These are phyloP conservation scores for Magnolia sinica DNA, from an alignment of 164 flowering plant genomes.

Conservation along the genomic window DNA sequence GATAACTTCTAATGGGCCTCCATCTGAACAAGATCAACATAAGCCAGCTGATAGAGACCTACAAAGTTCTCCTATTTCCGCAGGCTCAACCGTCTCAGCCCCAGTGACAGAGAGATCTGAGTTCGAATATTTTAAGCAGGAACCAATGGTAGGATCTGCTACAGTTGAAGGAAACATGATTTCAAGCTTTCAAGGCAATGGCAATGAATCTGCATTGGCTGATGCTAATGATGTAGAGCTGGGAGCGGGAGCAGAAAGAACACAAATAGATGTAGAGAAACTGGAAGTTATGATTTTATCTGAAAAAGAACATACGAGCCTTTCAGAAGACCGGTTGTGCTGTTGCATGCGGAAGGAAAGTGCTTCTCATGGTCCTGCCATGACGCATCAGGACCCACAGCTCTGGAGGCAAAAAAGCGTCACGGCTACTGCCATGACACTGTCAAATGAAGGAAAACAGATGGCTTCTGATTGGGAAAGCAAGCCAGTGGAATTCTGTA, in stretches of 20 bases:
- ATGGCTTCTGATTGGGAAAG: constrained; percentile 12
- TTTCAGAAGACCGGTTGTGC: constrained; percentile 44
- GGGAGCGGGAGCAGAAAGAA: constrained; percentile 19
- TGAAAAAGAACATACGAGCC: constrained; percentile 26
- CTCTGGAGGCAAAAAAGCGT: too few species aligned
- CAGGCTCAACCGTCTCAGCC: constrained; percentile 52
- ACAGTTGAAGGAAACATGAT: constrained; percentile 22
- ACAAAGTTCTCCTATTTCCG: constrained; percentile 59
- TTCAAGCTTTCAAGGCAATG: background rate
- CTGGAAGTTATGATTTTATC: constrained; percentile 16
- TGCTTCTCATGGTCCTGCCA: constrained; percentile 24
- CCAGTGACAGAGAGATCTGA: constrained; percentile 24
- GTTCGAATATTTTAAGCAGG: constrained; percentile 22
- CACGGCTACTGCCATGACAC: too few species aligned
- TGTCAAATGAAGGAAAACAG: constrained; percentile 24
- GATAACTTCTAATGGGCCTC: constrained; percentile 41
- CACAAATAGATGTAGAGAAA: constrained; percentile 17
- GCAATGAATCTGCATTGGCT: constrained; percentile 21
- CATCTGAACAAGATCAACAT: constrained; percentile 43
- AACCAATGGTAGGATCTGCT: constrained; percentile 11
- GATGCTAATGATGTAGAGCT: constrained; percentile 6
- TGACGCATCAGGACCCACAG: constrained; percentile 35
- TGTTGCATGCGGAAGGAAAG: constrained; percentile 56
- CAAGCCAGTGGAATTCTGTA: constrained; percentile 22
- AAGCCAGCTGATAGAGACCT: constrained; percentile 40